Evolutionary conservation across 208 protist species (phyloP).

Genomic region (Tritrichomonas foetus): DNA sequence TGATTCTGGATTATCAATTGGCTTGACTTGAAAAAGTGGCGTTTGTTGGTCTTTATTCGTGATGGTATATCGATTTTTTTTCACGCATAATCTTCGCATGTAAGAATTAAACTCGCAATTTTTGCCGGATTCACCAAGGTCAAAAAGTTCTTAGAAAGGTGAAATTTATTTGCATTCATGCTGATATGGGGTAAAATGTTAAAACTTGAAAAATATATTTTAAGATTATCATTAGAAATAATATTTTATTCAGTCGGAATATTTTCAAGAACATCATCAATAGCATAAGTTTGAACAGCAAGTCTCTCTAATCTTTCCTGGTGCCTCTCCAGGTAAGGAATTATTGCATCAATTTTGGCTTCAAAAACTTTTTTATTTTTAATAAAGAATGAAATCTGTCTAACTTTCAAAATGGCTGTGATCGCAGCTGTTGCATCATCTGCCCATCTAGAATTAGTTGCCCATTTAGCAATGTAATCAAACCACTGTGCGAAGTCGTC

Average conservation of each 20-base stretch:
- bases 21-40: no score
- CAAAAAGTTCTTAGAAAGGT: no score
- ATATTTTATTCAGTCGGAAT: not conserved
- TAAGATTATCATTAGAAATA: no score
- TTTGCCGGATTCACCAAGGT: no score
- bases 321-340: constrained; percentile 44
- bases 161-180: no score
- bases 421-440: constrained; percentile 17
- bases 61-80: no score
- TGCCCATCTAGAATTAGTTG: not conserved
- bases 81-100: no score
- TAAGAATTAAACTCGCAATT: no score
- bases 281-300: constrained; percentile 28
- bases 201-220: no score
- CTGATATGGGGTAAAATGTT: no score
- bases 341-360: constrained; percentile 34
- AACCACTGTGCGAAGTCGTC: constrained; percentile 14
- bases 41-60: no score
- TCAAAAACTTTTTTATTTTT: not conserved
- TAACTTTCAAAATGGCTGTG: not conserved
- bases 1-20: no score
- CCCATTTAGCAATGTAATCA: constrained; percentile 23
- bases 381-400: not conserved
- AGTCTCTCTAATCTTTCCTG: constrained; percentile 41
- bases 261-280: constrained; percentile 39